Evolutionary conservation across 176 grass and related monocot genomes (phyloP).

Genomic region (Phoenix dactylifera): DNA sequence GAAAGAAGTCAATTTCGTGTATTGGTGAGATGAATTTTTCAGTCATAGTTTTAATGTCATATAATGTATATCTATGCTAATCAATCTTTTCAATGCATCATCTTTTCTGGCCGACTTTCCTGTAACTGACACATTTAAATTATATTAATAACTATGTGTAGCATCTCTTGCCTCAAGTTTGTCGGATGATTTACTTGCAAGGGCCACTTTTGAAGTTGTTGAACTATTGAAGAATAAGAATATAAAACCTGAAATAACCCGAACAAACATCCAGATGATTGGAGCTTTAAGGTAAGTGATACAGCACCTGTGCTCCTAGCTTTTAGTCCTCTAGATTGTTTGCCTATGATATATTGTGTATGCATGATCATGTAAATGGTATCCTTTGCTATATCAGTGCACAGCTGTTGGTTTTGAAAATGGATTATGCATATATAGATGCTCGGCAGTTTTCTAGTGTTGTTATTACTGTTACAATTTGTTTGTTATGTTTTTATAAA

Average conservation of each 20-base stretch:
- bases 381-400: too few species aligned
- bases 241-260: constrained; percentile 66
- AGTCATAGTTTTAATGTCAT: background rate
- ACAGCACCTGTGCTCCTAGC: background rate
- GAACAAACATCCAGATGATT: constrained; percentile 99
- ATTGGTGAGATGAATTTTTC: constrained; percentile 45
- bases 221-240: constrained; percentile 62
- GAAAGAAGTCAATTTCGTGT: constrained; percentile 90
- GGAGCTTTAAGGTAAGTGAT: constrained; percentile 77
- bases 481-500: too few species aligned
- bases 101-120: too few species aligned
- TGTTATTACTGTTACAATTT: too few species aligned
- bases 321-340: background rate
- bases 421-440: too few species aligned
- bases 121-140: too few species aligned
- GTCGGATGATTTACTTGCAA: constrained; percentile 87
- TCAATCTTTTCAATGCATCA: too few species aligned
- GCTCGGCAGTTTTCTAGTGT: too few species aligned
- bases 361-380: background rate
- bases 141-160: constrained; percentile 14
- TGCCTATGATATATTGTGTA: background rate
- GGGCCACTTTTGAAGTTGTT: constrained; percentile 68
- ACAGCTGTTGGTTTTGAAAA: too few species aligned
- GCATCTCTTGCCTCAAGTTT: constrained; percentile 87
- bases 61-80: too few species aligned